Conservation (phyloP, 2,329 filamentous ascomycete genomes). For the Calonectria hawksworthii region DNA sequence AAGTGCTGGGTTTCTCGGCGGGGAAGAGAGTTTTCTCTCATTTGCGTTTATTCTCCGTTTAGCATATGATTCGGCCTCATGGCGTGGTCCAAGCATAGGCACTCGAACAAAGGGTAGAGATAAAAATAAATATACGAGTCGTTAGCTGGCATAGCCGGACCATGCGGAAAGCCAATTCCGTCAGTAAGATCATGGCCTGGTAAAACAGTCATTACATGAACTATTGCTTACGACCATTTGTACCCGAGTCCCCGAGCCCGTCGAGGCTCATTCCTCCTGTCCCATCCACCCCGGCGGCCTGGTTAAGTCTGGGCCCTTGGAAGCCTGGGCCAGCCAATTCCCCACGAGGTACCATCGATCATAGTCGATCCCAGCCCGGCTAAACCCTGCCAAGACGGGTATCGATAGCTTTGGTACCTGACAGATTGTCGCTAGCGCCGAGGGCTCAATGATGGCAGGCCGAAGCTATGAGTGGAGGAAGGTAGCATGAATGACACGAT, state of each 20-base stretch:
- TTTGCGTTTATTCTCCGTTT: background rate
- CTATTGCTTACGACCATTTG: background rate
- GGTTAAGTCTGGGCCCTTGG: background rate
- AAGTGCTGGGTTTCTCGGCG: background rate
- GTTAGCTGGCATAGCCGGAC: background rate
- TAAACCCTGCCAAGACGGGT: conserved; percentile 15
- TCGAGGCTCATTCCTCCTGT: background rate
- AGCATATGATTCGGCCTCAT: background rate
- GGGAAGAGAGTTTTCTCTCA: background rate
- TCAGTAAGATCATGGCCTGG: background rate
- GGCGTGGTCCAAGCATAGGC: background rate
- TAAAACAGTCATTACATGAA: too few species aligned
- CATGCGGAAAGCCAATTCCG: background rate
- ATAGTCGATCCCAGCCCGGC: too few species aligned
- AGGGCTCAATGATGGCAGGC: background rate
- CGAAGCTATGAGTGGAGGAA: background rate
- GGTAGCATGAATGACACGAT: background rate
- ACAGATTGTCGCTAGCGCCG: background rate
- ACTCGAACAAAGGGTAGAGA: too few species aligned
- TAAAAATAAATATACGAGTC: too few species aligned
- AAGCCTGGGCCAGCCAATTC: background rate
- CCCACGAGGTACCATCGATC: background rate
- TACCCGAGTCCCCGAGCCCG: background rate
- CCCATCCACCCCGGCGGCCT: too few species aligned
- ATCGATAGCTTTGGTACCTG: conserved; percentile 7